A percentile compares a stretch with the other conserved stretches of the same genome.
Conservation (phyloP, 2,329 filamentous ascomycete genomes). For the Rosellinia necatrix region DNA sequence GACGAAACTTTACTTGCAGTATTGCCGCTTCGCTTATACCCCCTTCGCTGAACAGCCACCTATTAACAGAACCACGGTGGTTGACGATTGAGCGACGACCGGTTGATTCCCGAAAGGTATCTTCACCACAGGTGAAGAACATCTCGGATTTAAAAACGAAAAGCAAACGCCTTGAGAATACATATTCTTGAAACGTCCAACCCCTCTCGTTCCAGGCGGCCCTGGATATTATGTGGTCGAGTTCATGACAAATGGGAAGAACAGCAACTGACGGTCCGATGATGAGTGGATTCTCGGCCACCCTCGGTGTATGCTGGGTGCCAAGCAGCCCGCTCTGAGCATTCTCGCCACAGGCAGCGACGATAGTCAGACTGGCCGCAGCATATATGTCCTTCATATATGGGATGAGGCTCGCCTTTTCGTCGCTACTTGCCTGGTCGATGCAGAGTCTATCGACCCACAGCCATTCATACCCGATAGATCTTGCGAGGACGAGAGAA, state of each 20-base stretch:
- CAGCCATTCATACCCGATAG: conserved; percentile 14
- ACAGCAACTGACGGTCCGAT: background rate
- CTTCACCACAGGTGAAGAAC: background rate
- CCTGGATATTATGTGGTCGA: background rate
- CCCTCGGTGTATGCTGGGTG: background rate
- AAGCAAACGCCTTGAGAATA: conserved; percentile 13
- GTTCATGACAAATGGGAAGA: background rate
- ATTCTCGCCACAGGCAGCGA: conserved; percentile 8
- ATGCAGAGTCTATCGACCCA: conserved; percentile 22
- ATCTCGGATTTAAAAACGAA: conserved; percentile 2
- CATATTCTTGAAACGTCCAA: conserved; percentile 15
- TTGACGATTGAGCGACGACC: background rate
- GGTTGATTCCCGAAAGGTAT: conserved; percentile 9
- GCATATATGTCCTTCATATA: conserved; percentile 19
- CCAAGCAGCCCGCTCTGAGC: conserved; percentile 10
- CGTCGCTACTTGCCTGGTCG: conserved; percentile 4
- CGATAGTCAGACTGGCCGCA: conserved; percentile 14
- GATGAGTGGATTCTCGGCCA: background rate
- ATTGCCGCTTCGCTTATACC: background rate
- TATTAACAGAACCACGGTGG: background rate
- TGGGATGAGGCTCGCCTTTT: conserved; percentile 18
- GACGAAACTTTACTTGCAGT: background rate
- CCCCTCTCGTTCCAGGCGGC: conserved; percentile 1
- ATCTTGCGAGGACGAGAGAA: background rate
- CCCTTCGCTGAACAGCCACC: background rate